These are phyloP conservation scores for Ophiocordyceps polyrhachis-furcata DNA, from an alignment of 2,329 filamentous ascomycete species.

Conservation along the genomic window DNA sequence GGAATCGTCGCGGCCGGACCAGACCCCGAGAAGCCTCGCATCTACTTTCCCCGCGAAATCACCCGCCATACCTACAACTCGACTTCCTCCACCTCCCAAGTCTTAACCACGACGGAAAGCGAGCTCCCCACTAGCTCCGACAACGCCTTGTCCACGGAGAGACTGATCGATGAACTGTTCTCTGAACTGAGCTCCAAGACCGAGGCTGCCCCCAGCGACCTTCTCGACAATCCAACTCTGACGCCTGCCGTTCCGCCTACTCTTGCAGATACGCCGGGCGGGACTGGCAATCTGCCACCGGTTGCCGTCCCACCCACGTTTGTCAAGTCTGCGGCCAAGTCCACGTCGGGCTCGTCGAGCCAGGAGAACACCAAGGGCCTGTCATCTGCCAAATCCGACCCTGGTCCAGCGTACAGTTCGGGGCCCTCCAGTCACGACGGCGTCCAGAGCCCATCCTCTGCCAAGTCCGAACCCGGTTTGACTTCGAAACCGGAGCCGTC, in stretches of 20 bases:
- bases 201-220: not conserved
- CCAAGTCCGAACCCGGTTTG: not conserved
- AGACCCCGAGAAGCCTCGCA: constrained; percentile 26
- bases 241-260: not conserved
- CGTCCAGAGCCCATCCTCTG: not conserved
- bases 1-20: constrained; percentile 24
- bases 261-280: not conserved
- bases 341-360: not conserved
- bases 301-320: not conserved
- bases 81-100: constrained; percentile 15
- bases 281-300: not conserved
- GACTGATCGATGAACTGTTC: constrained; percentile 7
- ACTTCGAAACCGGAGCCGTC: not conserved
- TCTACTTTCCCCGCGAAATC: constrained; percentile 39
- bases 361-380: not conserved
- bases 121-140: not conserved
- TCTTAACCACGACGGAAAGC: constrained; percentile 4
- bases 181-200: constrained; percentile 4
- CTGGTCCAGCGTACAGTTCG: not conserved
- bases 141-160: constrained; percentile 5
- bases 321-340: not conserved
- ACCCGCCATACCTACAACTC: constrained; percentile 30
- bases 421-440: not conserved
- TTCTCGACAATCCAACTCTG: not conserved
- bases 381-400: not conserved